Evolutionary conservation across 352 stramenopile species (phyloP), one percentile per base, ranked within the genome.

Genomic region (Phytophthora pisi): DNA sequence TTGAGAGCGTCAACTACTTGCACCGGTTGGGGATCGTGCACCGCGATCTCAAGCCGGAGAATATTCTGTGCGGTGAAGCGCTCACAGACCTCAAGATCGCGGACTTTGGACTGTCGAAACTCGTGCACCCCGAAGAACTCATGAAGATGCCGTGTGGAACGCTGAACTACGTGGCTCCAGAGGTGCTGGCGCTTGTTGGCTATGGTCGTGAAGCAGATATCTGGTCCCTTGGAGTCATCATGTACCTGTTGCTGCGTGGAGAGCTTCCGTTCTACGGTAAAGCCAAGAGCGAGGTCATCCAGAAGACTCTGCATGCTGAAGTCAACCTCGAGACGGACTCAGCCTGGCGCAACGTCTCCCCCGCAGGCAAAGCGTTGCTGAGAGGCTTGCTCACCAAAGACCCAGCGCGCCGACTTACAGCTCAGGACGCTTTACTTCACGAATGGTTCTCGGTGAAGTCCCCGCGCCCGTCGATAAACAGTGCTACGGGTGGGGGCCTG

Each of bases 101-200:
- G 6, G 95, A 98, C 66, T 98, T 98, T 63, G 93, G 93, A 2
- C 77, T 98, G 16, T 97, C 88, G 11, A 98, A 98, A 75, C 81
- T 98, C 16, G 90, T 97, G 6, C 79, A 96, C 34, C 93, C 93
- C 0, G 84, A 97, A 55, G 92, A 98, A 57, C 87, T 97, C 61
- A 95, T 98, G 91, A 97, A 94, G 63, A 94, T 97, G 82, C 89
- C 93, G 11, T 98, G 92, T 47, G 95, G 95, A 1, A 98, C 95
- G 0, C 79, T 98, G 0, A 96, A 95, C 55, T 98, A 98, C 59
- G 91, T 98, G n/a, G 95, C 95, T 1, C 95, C 95, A 3, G 92
- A 98, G 68, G 92, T 98, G 20, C 78, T 98, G 11, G 87, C 88
- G 7, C 78, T 92, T 20, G 80, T 92, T 5, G 93, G 92, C 4